Evolutionary conservation across 768 basidiomycete species (phyloP), one percentile per base, ranked within the genome.

Genomic region (Gautieria morchelliformis): DNA sequence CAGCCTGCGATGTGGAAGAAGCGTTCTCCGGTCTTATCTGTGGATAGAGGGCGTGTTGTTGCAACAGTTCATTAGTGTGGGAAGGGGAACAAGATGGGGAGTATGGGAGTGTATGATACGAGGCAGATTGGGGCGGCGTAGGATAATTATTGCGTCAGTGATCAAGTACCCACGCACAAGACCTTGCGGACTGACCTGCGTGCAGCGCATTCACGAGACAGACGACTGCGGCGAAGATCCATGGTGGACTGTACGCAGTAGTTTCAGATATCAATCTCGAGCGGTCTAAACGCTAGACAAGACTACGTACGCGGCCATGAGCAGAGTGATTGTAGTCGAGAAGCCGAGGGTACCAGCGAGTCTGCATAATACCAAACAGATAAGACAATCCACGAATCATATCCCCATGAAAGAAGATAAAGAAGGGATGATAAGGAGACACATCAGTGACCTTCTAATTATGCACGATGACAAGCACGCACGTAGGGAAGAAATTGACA

Each of bases 271-370:
- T 27, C 2, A 3, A 27, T 27, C 27, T 27, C 27, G 27, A 2
- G 5, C 27, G 27, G 2, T n/a, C n/a, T 19, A 41, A 53, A 19
- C 14, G 1, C 35, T 17, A 4, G 4, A 8, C 5, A 7, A 12
- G 2, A 9, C 32, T 48, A 64, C 79, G 63, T 62, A 84, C 82
- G 83, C 82, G 17, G 79, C 75, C 24, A 85, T 69, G 20, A 85
- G 70, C n/a, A 85, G 68, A 32, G 75, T 83, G 51, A 80, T 66
- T 0, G 81, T 84, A 0, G 80, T 83, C 11, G 65, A 70, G 69
- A 78, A 85, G 4, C 83, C 83, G n/a, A 85, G 76, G 1, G 83
- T 85, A n/a, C 71, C 67, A 4, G 83, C 78, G 24, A 85, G 66
- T 0, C 82, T 47, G 37, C 20, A 24, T 24, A 37, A 37, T 9